Conservation (phyloP, 768 basidiomycete species). For the Termitomyces sp. region DNA sequence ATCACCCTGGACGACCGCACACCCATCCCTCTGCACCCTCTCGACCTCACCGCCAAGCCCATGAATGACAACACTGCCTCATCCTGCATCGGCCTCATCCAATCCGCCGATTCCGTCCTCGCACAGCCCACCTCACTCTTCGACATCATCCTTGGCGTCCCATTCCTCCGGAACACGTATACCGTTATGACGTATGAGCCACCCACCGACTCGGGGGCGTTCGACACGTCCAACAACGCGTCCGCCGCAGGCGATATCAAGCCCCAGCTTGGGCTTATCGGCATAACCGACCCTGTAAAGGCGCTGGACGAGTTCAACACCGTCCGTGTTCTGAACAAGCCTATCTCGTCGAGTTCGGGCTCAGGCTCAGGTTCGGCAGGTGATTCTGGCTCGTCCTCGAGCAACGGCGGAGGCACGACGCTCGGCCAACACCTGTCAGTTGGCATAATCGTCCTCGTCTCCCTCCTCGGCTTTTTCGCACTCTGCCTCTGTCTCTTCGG, state of each 20-base stretch:
- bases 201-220: not conserved
- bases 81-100: constrained; percentile 66
- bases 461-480: constrained; percentile 53
- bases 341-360: constrained; percentile 28
- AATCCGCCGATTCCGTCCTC: constrained; percentile 45
- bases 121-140: constrained; percentile 30
- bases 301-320: constrained; percentile 68
- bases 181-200: constrained; percentile 63
- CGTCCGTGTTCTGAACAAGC: constrained; percentile 64
- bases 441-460: constrained; percentile 62
- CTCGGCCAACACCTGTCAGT: constrained; percentile 42
- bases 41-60: constrained; percentile 61
- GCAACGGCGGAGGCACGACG: constrained; percentile 5
- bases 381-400: not conserved
- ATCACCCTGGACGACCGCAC: constrained; percentile 58
- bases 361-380: not conserved
- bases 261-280: constrained; percentile 56
- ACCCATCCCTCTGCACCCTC: constrained; percentile 65
- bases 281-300: constrained; percentile 55
- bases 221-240: not conserved
- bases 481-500: constrained; percentile 52
- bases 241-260: constrained; percentile 16
- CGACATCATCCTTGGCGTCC: constrained; percentile 77
- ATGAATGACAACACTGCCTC: constrained; percentile 35
- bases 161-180: constrained; percentile 75